Base-by-base conservation (phyloP, 805 yeast species). In the Candida maesae region DNA sequence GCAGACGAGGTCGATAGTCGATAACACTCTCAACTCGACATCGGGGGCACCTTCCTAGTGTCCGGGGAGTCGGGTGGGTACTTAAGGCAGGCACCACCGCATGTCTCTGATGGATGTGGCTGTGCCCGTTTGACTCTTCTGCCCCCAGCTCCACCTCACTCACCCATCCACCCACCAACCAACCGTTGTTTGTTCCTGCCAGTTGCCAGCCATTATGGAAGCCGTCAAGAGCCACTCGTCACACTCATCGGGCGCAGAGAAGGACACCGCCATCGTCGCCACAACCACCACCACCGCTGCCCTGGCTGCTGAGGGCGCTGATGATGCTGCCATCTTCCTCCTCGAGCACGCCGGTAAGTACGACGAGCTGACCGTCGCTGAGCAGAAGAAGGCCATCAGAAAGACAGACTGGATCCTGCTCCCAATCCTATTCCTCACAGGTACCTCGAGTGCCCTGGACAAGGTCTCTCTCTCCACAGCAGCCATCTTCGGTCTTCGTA, bases 381-480 rank as follows among this genome's bases (percentile, higher is more conserved):
- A 61, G 41, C 67, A 65, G 40, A 48, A 50, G 18, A 45, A 43
- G 19, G 58, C 61, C 33, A 55, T 68, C 32, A 56, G 66, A 49
- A 70, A 61, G 42, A 66, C 67, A 16, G 73, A 68, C 48, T 49
- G 56, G 47, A 56, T 55, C 39, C 48, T 68, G 29, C 44, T 68
- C 39, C 73, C 73, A 3, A 47, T 62, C 26, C 58, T 64, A 31
- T 67, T 63, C 44, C 49, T 53, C 46, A 53, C 66, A 11, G 64
- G 62, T 37, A 58, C 66, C 24, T 50, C 52, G 33, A 68, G 67
- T 46, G 66, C 65, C 41, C 65, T 71, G 58, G 78, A 73, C 51
- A 73, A 73, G 45, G 57, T 62, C 14, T 61, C 72, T 10, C 59
- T 64, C 19, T 57, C 70, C 12, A 69, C 67, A 47, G 77, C 77